Base-by-base conservation (phyloP, 371 early-diverging fungal genomes). In the Saksenaea oblongispora region DNA sequence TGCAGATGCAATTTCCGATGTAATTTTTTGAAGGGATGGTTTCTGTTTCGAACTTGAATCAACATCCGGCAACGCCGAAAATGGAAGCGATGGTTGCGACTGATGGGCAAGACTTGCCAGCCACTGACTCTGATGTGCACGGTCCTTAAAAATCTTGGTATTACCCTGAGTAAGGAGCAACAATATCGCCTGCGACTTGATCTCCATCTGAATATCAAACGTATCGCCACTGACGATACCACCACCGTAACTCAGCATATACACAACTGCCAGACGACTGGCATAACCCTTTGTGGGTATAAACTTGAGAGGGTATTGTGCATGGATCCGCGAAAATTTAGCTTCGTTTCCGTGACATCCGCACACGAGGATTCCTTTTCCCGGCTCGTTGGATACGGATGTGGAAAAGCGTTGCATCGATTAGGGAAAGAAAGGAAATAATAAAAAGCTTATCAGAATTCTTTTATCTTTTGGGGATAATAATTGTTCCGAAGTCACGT, bases 141-240 rank as follows among this genome's bases (percentile, higher is more conserved):
- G 66, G 54, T 79, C 70, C 31, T 84, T 82, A 66, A 80, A 94
- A 3, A 94, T 86, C 65, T 93, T 93, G 56, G 92, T 92, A 31
- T 84, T 87, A 10, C 90, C 93, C 69, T 93, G 93, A 1, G 92
- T 91, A 62, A 92, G 78, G 14, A 94, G 67, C 15, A 88, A 56
- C 10, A 94, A 68, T 14, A 80, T 81, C 5, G 84, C 79, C 15
- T 72, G 64, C n/a, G 62, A 34, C n/a, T 75, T 74, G 0, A 86
- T 75, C 1, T 65, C 58, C 5, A 90, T 71, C 42, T 68, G 56
- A 34, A 92, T 71, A 53, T 76, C 61, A 36, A 91, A 78, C 24
- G 39, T 66, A 65, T 94, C 94, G 3, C 91, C 91, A 63, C 85
- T 83, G 17, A 94, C 86, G 14, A 92, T 70, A 9, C 94, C 94